A percentile compares a stretch with the other conserved stretches of the same genome.
phyloP scores from a whole-genome alignment of 208 protist species.

The Trypanosoma mega region DNA sequence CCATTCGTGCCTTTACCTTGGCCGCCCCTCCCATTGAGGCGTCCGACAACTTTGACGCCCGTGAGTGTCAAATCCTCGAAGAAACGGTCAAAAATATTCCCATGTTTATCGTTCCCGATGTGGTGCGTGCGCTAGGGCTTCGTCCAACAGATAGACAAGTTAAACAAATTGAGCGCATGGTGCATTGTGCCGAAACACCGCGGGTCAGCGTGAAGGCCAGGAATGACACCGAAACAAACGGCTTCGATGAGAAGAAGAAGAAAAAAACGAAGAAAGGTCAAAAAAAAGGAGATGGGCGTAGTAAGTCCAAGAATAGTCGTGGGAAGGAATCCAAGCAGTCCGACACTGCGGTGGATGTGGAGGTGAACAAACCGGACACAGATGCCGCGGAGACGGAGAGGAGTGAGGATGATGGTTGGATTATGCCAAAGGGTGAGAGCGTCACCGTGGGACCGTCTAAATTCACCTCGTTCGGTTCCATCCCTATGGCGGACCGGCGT shows the following conservation, averaged over 20 bases:
- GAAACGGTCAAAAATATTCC: conserved; percentile 18
- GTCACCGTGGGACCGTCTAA: too few relatives aligned
- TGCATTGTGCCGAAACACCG: neutral
- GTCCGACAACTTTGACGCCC: neutral
- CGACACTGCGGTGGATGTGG: neutral
- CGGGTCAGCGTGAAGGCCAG: too few relatives aligned
- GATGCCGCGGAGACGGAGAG: neutral
- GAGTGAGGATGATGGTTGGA: neutral
- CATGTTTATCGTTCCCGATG: conserved; percentile 28
- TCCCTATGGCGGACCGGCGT: conserved; percentile 23
- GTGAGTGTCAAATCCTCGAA: neutral
- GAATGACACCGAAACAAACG: too few relatives aligned
- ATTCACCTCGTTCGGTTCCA: too few relatives aligned
- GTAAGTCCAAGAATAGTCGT: neutral
- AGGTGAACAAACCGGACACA: neutral
- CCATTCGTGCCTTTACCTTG: conserved; percentile 25
- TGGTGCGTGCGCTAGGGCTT: conserved; percentile 49
- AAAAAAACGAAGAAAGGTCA: too few relatives aligned
- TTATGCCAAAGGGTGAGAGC: neutral
- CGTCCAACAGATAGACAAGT: conserved; percentile 49
- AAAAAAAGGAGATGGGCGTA: too few relatives aligned
- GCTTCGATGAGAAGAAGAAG: too few relatives aligned
- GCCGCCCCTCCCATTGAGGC: conserved; percentile 6
- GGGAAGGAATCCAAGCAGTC: neutral
- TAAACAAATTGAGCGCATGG: conserved; percentile 18